These are phyloP conservation scores for Phytophthora pini DNA, from an alignment of 352 stramenopile species.

Conservation along the genomic window DNA sequence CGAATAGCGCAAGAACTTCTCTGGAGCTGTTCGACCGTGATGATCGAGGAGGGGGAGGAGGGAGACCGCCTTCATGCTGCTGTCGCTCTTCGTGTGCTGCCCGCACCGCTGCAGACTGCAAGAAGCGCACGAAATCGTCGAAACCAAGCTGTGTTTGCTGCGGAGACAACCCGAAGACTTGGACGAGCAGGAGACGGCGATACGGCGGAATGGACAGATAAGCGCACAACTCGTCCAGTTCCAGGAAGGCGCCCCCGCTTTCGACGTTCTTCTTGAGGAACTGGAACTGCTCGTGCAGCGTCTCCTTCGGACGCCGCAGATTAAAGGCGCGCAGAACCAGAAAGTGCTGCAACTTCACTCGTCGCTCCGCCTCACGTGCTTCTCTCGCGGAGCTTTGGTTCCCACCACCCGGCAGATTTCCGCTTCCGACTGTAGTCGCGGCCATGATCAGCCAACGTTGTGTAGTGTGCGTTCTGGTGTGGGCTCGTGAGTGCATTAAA, in stretches of 20 bases:
- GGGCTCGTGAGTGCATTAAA: slow-evolving; percentile 14
- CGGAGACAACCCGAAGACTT: slow-evolving; percentile 56
- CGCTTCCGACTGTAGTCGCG: background rate
- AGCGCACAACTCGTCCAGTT: slow-evolving; percentile 65
- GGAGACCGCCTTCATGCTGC: slow-evolving; percentile 25
- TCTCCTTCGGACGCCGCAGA: slow-evolving; percentile 63
- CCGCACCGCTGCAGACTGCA: slow-evolving; percentile 62
- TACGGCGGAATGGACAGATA: slow-evolving; percentile 79
- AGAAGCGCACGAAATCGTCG: slow-evolving; percentile 68
- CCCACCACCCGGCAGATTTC: background rate
- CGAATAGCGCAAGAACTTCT: slow-evolving; percentile 53
- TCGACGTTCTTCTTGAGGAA: slow-evolving; percentile 42
- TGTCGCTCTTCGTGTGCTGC: slow-evolving; percentile 55
- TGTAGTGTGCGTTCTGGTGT: slow-evolving; percentile 3
- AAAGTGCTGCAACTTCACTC: slow-evolving; percentile 79
- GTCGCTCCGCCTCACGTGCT: slow-evolving; percentile 41
- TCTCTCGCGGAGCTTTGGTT: slow-evolving; percentile 20
- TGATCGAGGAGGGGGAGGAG: slow-evolving; percentile 26
- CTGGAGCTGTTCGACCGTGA: slow-evolving; percentile 2
- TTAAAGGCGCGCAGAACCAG: slow-evolving; percentile 87
- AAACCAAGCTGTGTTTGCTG: slow-evolving; percentile 53
- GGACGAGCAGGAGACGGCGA: slow-evolving; percentile 57
- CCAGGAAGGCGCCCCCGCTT: slow-evolving; percentile 40
- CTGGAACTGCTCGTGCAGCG: slow-evolving; percentile 74
- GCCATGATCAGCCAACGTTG: too few species aligned